phyloP scores from a whole-genome alignment of 2,329 filamentous ascomycete species.

The Trichophyton schoenleinii region DNA sequence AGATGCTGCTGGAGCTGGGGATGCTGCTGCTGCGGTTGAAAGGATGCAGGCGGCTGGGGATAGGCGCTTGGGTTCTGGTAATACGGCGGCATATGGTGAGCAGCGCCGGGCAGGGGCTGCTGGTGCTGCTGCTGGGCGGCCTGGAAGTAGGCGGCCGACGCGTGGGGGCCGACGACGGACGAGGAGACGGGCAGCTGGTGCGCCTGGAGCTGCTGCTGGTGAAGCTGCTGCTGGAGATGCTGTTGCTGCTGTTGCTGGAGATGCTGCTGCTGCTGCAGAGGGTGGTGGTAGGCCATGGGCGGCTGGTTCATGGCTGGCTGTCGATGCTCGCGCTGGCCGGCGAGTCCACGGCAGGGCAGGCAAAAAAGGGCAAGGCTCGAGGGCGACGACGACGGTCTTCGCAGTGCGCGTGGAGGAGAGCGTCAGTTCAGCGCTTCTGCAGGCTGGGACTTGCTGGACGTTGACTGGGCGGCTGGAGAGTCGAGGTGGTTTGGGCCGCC shows the following conservation, averaged over 20 bases:
- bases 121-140: constrained; percentile 3
- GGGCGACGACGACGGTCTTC: no score
- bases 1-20: constrained; percentile 11
- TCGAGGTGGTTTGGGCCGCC: no score
- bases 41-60: constrained; percentile 9
- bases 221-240: constrained; percentile 9
- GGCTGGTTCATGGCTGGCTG: constrained; percentile 10
- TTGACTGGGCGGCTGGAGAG: no score
- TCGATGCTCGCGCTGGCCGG: neutral
- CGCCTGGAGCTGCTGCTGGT: constrained; percentile 12
- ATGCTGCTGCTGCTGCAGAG: constrained; percentile 4
- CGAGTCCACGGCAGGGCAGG: neutral
- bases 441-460: no score
- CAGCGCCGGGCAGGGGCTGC: neutral
- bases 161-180: constrained; percentile 8
- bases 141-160: constrained; percentile 1
- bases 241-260: neutral
- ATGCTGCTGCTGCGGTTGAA: constrained; percentile 8
- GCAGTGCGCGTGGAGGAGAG: no score
- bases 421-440: no score
- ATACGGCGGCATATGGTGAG: constrained; percentile 9
- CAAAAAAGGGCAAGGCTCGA: neutral
- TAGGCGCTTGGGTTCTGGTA: constrained; percentile 9
- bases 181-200: constrained; percentile 11
- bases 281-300: constrained; percentile 14